Conservation (phyloP, 225 moss, liverwort and hornwort genomes). For the Physcomitrellopsis africana region DNA sequence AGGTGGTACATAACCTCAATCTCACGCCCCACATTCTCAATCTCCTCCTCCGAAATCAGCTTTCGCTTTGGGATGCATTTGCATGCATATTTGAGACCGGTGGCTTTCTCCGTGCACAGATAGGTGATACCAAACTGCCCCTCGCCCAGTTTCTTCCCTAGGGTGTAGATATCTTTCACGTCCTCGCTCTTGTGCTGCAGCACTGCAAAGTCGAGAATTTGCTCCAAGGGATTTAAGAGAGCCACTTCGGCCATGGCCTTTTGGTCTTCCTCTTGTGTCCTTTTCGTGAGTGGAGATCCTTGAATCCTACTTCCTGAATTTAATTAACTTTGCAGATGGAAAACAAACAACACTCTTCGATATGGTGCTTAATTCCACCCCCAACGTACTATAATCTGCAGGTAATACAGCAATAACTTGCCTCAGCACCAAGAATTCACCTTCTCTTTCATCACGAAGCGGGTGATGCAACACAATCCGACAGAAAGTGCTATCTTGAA, state of each 20-base stretch:
- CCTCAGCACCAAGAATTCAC: constrained; percentile 1
- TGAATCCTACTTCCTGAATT: background rate
- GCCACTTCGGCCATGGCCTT: constrained; percentile 54
- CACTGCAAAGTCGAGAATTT: constrained; percentile 28
- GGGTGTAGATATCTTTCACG: constrained; percentile 60
- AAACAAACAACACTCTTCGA: background rate
- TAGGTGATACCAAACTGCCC: constrained; percentile 91
- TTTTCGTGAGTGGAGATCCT: background rate
- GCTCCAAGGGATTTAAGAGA: constrained; percentile 29
- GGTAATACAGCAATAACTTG: background rate
- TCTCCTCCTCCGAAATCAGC: constrained; percentile 74
- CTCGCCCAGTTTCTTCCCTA: constrained; percentile 79
- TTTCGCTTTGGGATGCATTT: constrained; percentile 92
- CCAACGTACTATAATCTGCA: constrained; percentile 22
- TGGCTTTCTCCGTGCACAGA: constrained; percentile 78
- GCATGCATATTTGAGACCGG: constrained; percentile 70
- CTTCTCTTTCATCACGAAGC: background rate
- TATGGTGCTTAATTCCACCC: background rate
- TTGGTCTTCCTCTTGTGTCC: no score
- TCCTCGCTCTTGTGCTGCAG: constrained; percentile 56
- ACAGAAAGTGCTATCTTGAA: no score
- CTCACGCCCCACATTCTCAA: constrained; percentile 85
- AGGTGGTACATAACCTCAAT: constrained; percentile 83
- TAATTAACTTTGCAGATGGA: no score
- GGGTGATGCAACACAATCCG: background rate